Evolutionary conservation across 2,329 filamentous ascomycete species (phyloP).

Genomic region (Penicillium sp.): DNA sequence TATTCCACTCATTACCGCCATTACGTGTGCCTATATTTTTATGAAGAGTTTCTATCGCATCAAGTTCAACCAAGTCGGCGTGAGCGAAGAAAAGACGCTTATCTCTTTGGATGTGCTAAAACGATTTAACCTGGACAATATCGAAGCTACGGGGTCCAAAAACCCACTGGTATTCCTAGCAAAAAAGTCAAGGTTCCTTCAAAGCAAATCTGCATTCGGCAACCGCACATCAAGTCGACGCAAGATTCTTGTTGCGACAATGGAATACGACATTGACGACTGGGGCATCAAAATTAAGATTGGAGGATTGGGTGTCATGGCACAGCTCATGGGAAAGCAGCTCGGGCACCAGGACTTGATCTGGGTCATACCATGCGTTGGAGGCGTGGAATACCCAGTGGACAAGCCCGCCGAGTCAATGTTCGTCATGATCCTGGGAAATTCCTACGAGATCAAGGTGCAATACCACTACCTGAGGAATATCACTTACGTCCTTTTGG

Average conservation of each 20-base stretch:
- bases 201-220: slow-evolving; percentile 33
- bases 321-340: slow-evolving; percentile 62
- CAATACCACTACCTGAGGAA: slow-evolving; percentile 60
- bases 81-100: slow-evolving; percentile 46
- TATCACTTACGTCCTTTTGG: slow-evolving; percentile 63
- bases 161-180: slow-evolving; percentile 33
- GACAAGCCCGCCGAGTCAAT: slow-evolving; percentile 57
- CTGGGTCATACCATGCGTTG: slow-evolving; percentile 59
- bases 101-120: slow-evolving; percentile 35
- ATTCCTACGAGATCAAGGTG: slow-evolving; percentile 56
- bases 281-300: slow-evolving; percentile 68
- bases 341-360: slow-evolving; percentile 60
- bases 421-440: slow-evolving; percentile 56
- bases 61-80: slow-evolving; percentile 56
- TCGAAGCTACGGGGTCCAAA: slow-evolving; percentile 25
- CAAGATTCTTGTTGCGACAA: slow-evolving; percentile 62
- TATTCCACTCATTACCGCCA: slow-evolving; percentile 49
- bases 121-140: slow-evolving; percentile 29
- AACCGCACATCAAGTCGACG: slow-evolving; percentile 36
- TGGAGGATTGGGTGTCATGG: slow-evolving; percentile 64
- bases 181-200: slow-evolving; percentile 35
- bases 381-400: slow-evolving; percentile 58
- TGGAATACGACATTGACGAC: slow-evolving; percentile 67
- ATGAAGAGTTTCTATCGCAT: slow-evolving; percentile 58
- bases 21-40: slow-evolving; percentile 51